These are phyloP conservation scores for Talaromyces sp. DNA, from an alignment of 2,329 filamentous ascomycete species.

Conservation along the genomic window DNA sequence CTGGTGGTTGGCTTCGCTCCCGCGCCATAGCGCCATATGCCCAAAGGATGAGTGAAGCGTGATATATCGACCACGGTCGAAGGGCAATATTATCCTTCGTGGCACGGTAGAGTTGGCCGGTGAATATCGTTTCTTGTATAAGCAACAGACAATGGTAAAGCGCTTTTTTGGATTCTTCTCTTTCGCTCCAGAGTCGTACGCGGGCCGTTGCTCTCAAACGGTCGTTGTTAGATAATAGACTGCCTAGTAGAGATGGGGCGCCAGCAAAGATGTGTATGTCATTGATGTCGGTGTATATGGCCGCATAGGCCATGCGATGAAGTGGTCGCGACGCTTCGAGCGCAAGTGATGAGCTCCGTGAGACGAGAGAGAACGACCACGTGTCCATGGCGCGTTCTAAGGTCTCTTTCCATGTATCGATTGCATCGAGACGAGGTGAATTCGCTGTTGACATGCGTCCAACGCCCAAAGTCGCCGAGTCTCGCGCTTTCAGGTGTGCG, in stretches of 20 bases:
- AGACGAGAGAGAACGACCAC: conserved; percentile 28
- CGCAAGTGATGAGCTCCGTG: conserved; percentile 24
- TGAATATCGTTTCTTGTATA: conserved; percentile 27
- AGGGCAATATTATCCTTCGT: conserved; percentile 25
- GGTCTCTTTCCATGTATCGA: conserved; percentile 27
- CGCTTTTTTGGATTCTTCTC: conserved; percentile 22
- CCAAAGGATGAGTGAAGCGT: conserved; percentile 27
- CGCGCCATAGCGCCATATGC: conserved; percentile 24
- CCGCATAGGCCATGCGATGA: conserved; percentile 27
- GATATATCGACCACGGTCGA: conserved; percentile 26
- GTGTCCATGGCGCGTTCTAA: conserved; percentile 27
- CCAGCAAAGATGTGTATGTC: conserved; percentile 28
- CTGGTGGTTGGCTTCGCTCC: conserved; percentile 4
- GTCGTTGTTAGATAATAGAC: conserved; percentile 20
- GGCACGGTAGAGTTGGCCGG: conserved; percentile 23
- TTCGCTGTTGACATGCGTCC: conserved; percentile 17
- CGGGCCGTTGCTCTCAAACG: conserved; percentile 21
- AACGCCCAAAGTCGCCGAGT: conserved; percentile 23
- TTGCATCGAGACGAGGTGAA: conserved; percentile 14
- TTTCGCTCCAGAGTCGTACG: conserved; percentile 24
- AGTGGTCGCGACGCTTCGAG: conserved; percentile 24
- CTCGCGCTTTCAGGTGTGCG: conserved; percentile 25
- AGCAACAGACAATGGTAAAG: conserved; percentile 25
- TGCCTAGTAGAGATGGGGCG: conserved; percentile 25
- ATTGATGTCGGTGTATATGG: conserved; percentile 27